Percentiles rank a stretch among this genome's conserved stretches.
Conservation (phyloP, 2,329 filamentous ascomycete genomes). For the Sarocladiaceae sp. region DNA sequence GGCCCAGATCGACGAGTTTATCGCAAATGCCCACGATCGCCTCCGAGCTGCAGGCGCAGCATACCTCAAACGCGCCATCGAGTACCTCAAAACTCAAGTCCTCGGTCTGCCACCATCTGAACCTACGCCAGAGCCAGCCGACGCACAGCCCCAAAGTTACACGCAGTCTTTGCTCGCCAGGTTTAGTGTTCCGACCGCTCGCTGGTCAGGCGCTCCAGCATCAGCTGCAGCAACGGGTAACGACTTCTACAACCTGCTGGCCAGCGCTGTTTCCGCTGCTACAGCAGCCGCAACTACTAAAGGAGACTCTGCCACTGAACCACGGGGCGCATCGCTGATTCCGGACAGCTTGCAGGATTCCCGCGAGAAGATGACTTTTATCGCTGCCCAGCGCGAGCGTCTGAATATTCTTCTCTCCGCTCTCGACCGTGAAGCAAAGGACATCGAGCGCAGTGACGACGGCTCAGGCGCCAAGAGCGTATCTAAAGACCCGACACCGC, state of each 20-base stretch:
- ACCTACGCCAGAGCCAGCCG: constrained; percentile 30
- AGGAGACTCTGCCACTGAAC: constrained; percentile 30
- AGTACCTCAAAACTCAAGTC: constrained; percentile 66
- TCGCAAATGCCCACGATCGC: constrained; percentile 72
- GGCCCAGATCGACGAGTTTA: constrained; percentile 81
- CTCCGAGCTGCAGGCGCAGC: constrained; percentile 69
- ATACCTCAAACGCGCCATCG: constrained; percentile 66
- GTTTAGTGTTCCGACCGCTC: constrained; percentile 73
- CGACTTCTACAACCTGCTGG: constrained; percentile 74
- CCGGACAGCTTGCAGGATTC: constrained; percentile 60
- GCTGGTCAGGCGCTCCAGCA: constrained; percentile 42
- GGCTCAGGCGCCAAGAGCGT: constrained; percentile 16
- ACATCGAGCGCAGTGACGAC: constrained; percentile 39
- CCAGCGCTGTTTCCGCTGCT: constrained; percentile 63
- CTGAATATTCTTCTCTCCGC: constrained; percentile 69
- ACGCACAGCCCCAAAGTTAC: constrained; percentile 46
- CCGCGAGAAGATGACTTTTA: constrained; percentile 65
- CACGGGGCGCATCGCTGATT: constrained; percentile 49
- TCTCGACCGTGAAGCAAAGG: constrained; percentile 70
- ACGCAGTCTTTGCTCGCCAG: constrained; percentile 76
- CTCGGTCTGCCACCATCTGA: constrained; percentile 64
- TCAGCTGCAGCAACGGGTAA: constrained; percentile 30
- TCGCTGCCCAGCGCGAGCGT: constrained; percentile 71
- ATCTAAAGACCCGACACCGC: constrained; percentile 5
- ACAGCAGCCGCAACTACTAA: constrained; percentile 33